phyloP scores from a whole-genome alignment of 1,139 yeast species.

The Chernovozyma sophiae-reginae region DNA sequence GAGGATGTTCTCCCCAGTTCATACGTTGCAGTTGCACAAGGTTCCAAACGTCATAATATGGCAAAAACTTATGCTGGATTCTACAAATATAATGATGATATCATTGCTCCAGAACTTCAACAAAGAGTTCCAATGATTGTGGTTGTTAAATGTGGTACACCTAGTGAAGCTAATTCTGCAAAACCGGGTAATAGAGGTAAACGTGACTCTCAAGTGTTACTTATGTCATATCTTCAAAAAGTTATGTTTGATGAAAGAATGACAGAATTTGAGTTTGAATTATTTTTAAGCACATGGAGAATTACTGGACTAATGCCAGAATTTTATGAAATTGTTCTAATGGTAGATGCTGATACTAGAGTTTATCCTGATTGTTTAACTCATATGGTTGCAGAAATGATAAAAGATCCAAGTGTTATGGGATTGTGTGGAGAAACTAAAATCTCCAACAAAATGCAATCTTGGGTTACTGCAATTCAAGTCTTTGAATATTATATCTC shows the following conservation, averaged over 20 bases:
- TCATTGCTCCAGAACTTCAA: constrained; percentile 76
- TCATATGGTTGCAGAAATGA: constrained; percentile 93
- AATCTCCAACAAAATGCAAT: constrained; percentile 76
- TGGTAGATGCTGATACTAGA: constrained; percentile 98
- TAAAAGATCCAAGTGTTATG: constrained; percentile 85
- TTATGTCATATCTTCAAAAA: constrained; percentile 90
- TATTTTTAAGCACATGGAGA: constrained; percentile 75
- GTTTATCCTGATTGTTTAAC: constrained; percentile 87
- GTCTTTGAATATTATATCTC: constrained; percentile 95
- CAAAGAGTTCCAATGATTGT: constrained; percentile 83
- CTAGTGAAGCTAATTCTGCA: constrained; percentile 69
- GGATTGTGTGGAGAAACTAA: constrained; percentile 98
- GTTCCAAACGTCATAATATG: constrained; percentile 91
- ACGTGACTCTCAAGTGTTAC: constrained; percentile 91
- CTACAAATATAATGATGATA: constrained; percentile 71
- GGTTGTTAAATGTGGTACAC: constrained; percentile 91
- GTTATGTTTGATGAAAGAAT: constrained; percentile 94
- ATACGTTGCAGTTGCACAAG: constrained; percentile 92
- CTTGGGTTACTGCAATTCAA: constrained; percentile 95
- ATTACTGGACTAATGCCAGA: constrained; percentile 88
- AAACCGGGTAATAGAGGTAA: constrained; percentile 99
- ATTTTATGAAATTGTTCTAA: constrained; percentile 76
- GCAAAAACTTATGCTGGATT: constrained; percentile 94
- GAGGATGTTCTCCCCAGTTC: constrained; percentile 78
- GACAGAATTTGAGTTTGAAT: constrained; percentile 88